These are phyloP conservation scores for Podila horticola DNA, from an alignment of 192 early-diverging fungal genomes.

Conservation along the genomic window DNA sequence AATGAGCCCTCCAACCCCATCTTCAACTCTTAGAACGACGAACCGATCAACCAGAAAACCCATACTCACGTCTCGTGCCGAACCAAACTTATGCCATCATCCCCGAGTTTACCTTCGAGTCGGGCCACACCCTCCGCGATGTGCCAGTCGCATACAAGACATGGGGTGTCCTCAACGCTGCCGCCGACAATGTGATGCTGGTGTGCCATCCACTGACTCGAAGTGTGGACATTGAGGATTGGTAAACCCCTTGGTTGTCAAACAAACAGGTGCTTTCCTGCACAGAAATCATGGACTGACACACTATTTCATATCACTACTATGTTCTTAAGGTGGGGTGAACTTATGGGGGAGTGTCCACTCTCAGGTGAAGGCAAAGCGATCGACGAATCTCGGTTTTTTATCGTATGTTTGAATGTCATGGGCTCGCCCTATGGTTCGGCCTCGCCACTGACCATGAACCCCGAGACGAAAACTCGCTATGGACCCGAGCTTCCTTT, in stretches of 20 bases:
- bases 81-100: conserved; percentile 76
- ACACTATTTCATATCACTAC: background rate
- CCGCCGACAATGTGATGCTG: conserved; percentile 90
- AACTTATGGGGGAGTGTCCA: conserved; percentile 47
- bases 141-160: conserved; percentile 98
- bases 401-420: conserved; percentile 97
- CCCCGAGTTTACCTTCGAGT: conserved; percentile 80
- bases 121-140: conserved; percentile 74
- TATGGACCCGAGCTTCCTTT: conserved; percentile 97
- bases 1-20: too few relatives aligned
- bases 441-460: conserved; percentile 87
- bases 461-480: conserved; percentile 75
- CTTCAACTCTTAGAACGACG: conserved; percentile 27
- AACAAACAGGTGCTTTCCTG: background rate
- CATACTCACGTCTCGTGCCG: conserved; percentile 68
- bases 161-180: conserved; percentile 89
- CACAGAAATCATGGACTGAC: background rate
- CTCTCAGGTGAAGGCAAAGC: conserved; percentile 87
- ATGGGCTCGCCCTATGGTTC: conserved; percentile 97
- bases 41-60: conserved; percentile 59
- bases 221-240: conserved; percentile 95
- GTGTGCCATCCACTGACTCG: conserved; percentile 98
- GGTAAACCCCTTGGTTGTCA: conserved; percentile 59
- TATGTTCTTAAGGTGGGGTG: conserved; percentile 80
- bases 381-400: conserved; percentile 93